Evolutionary conservation across 176 grass and related monocot genomes (phyloP).

Genomic region (Urochloa ruziziensis): DNA sequence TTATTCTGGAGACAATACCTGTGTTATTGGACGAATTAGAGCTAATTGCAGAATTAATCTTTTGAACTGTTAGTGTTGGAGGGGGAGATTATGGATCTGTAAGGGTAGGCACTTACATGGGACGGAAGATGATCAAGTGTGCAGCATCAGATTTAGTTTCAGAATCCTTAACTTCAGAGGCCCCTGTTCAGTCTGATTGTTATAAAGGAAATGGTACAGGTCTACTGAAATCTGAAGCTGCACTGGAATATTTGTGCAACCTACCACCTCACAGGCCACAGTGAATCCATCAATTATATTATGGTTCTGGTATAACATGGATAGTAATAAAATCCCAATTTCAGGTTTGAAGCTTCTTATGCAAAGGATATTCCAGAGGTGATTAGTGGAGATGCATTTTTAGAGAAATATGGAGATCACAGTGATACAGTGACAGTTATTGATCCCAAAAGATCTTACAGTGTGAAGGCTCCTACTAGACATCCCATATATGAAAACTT

Average conservation of each 20-base stretch:
- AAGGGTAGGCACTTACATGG: no score
- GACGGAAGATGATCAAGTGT: no score
- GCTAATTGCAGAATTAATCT: background rate
- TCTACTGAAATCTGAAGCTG: no score
- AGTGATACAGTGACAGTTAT: constrained; percentile 71
- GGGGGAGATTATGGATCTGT: constrained; percentile 89
- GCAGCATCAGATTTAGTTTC: no score
- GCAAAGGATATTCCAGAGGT: constrained; percentile 74
- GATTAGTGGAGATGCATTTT: constrained; percentile 71
- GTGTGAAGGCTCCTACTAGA: constrained; percentile 76
- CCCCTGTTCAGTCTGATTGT: no score
- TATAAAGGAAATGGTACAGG: no score
- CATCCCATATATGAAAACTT: constrained; percentile 99
- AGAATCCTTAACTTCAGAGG: no score
- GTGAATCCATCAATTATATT: background rate
- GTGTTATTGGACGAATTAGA: no score
- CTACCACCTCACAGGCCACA: constrained; percentile 80
- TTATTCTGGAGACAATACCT: no score
- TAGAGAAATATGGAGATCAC: constrained; percentile 75
- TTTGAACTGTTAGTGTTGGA: constrained; percentile 64
- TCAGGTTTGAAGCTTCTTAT: constrained; percentile 90
- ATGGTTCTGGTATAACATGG: background rate
- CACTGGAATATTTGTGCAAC: constrained; percentile 36
- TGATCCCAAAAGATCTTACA: constrained; percentile 74
- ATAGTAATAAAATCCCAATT: background rate